Evolutionary conservation across 768 basidiomycete genomes (phyloP), one percentile per base, ranked within the genome.

Genomic region (Serpula lacrymans): DNA sequence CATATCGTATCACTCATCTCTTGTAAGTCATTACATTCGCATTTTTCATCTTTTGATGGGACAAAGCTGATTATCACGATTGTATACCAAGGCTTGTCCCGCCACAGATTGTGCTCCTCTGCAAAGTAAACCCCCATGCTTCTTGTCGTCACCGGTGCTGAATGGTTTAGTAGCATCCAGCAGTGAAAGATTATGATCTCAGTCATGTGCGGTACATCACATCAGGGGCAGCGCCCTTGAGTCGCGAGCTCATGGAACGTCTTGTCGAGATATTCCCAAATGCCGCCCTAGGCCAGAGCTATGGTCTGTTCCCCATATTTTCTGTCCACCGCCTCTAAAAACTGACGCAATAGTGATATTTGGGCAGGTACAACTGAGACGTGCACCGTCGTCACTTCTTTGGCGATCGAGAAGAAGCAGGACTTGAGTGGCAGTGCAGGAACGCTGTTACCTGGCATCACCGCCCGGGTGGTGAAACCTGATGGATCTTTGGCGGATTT

Each of bases 291-390:
- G 78, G 76, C n/a, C 81, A 82, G 53, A 72, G 70, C 12, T 82
- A 80, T 54, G 80, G 79, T 78, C 42, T 26, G 55, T 49, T 16
- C 9, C n/a, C 4, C n/a, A 14, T 3, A 18, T 13, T 25, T 41
- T 3, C 25, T 41, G 7, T 17, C 4, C 7, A 17, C 27, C 9
- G 10, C 27, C 27, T 29, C 10, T 29, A n/a, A 9, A n/a, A 9
- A n/a, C 27, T 29, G n/a, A 29, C 27, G 27, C 27, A 29, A 29
- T 29, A 9, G 10, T 9, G 10, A 9, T 9, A n/a, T 29, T 9
- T 29, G 27, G 10, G 27, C 6, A 81, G 82, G 84, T 16, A 69
- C 81, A 43, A 85, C 84, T 3, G 84, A 85, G 57, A 77, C 80
- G 3, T 70, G 67, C 42, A 75, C 78, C 1, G 70, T 76, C 1